Conservation (phyloP, 345 rosid species). For the Pistacia vera region DNA sequence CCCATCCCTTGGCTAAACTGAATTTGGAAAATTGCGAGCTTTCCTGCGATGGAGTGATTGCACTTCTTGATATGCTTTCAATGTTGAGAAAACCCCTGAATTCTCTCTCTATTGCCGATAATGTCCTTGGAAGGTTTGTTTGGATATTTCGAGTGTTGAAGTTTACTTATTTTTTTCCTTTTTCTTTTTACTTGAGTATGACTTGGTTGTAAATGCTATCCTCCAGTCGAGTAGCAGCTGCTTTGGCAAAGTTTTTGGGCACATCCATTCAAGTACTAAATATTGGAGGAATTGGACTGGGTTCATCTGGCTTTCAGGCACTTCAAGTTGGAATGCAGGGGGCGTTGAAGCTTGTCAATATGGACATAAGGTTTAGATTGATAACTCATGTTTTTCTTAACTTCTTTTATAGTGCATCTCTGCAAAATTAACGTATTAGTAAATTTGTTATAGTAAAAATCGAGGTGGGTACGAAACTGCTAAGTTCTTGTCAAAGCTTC, state of each 20-base stretch:
- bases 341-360: slow-evolving; percentile 50
- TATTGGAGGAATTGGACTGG: slow-evolving; percentile 79
- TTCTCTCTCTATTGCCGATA: slow-evolving; percentile 77
- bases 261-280: slow-evolving; percentile 52
- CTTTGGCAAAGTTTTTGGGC: slow-evolving; percentile 50
- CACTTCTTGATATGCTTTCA: slow-evolving; percentile 59
- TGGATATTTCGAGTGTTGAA: slow-evolving; percentile 17
- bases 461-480: slow-evolving; percentile 82
- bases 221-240: slow-evolving; percentile 65
- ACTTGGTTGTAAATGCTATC: slow-evolving; percentile 24
- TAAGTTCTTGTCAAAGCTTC: slow-evolving; percentile 69
- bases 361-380: slow-evolving; percentile 68
- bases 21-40: slow-evolving; percentile 77
- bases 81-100: slow-evolving; percentile 45
- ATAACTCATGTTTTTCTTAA: slow-evolving; percentile 18
- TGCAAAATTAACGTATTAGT: slow-evolving; percentile 8
- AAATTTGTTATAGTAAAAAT: slow-evolving; percentile 65
- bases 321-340: slow-evolving; percentile 39
- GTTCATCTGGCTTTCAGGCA: slow-evolving; percentile 69
- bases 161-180: slow-evolving; percentile 14
- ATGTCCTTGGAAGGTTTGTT: slow-evolving; percentile 73
- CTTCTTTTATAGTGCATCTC: not conserved
- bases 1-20: slow-evolving; percentile 53
- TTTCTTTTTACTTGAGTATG: slow-evolving; percentile 12
- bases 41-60: slow-evolving; percentile 58